Evolutionary conservation across 345 rosid species (phyloP).

Genomic region (Bruguiera gymnorhiza): DNA sequence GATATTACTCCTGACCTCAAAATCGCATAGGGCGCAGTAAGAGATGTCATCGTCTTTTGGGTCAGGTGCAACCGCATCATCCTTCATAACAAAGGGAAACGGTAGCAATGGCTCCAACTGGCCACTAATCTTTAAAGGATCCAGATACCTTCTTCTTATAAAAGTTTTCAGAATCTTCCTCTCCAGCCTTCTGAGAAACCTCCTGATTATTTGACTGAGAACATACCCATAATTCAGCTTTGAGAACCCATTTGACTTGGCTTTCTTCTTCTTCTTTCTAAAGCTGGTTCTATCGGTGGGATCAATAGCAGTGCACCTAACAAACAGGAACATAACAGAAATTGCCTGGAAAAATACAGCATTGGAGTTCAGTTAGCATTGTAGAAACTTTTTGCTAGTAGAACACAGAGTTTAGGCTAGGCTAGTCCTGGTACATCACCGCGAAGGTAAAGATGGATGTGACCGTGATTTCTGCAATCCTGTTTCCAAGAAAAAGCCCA

Average conservation of each 20-base stretch:
- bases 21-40: slow-evolving; percentile 77
- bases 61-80: slow-evolving; percentile 70
- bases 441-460: slow-evolving; percentile 56
- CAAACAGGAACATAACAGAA: slow-evolving; percentile 67
- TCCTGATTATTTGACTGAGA: slow-evolving; percentile 63
- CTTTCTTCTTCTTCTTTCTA: slow-evolving; percentile 49
- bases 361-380: slow-evolving; percentile 2
- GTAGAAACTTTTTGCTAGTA: not conserved
- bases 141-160: slow-evolving; percentile 74
- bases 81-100: slow-evolving; percentile 76
- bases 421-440: slow-evolving; percentile 40
- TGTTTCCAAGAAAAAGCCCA: slow-evolving; percentile 77
- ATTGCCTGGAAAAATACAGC: slow-evolving; percentile 48
- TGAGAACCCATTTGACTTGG: slow-evolving; percentile 46
- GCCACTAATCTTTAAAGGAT: slow-evolving; percentile 58
- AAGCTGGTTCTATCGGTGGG: slow-evolving; percentile 82
- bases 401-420: not conserved
- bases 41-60: slow-evolving; percentile 73
- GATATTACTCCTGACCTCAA: slow-evolving; percentile 50
- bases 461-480: slow-evolving; percentile 62
- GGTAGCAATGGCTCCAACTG: slow-evolving; percentile 85
- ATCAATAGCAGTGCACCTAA: slow-evolving; percentile 84
- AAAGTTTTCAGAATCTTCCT: slow-evolving; percentile 73
- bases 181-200: slow-evolving; percentile 81
- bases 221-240: slow-evolving; percentile 71